A percentile compares a stretch with the other conserved stretches of the same genome.
Evolutionary conservation across 106 monocot genomes (phyloP).

Genomic region (Allium sativum): DNA sequence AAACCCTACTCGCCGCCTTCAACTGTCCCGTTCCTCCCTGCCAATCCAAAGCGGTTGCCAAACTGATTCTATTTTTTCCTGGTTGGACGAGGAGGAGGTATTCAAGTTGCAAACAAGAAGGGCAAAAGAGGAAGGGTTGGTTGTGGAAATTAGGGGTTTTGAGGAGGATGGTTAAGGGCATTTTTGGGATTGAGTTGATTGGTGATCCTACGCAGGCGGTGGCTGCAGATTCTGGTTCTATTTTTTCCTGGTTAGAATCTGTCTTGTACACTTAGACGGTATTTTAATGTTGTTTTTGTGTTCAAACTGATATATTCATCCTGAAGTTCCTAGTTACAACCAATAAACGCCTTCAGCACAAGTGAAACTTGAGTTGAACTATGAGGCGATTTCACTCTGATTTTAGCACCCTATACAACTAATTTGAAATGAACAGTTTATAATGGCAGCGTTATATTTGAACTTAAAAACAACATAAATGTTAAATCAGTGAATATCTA

Average conservation of each 20-base stretch:
- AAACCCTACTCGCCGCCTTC: too few species aligned
- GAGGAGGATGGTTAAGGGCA: slow-evolving; percentile 1
- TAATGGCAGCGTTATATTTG: too few species aligned
- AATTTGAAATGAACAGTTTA: too few species aligned
- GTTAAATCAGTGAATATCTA: too few species aligned
- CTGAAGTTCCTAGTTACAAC: too few species aligned
- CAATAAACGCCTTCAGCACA: too few species aligned
- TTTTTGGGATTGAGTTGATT: slow-evolving; percentile 18
- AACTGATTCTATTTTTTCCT: slow-evolving; percentile 25
- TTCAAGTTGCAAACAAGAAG: slow-evolving; percentile 67
- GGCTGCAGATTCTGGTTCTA: not conserved
- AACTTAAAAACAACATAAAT: too few species aligned
- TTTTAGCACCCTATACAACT: too few species aligned
- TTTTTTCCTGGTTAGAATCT: not conserved
- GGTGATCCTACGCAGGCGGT: slow-evolving; percentile 9
- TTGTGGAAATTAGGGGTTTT: slow-evolving; percentile 8
- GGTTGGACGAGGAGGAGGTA: slow-evolving; percentile 32
- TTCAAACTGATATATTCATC: too few species aligned
- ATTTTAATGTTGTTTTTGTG: too few species aligned
- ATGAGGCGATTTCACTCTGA: too few species aligned
- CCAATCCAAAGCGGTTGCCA: slow-evolving; percentile 52
- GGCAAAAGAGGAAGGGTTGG: slow-evolving; percentile 17
- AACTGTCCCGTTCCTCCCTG: slow-evolving; percentile 37
- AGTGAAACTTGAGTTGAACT: too few species aligned
- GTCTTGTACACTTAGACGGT: not conserved